These are phyloP conservation scores for Climacium dendroides DNA, from an alignment of 225 moss, liverwort and hornwort species.

Conservation along the genomic window DNA sequence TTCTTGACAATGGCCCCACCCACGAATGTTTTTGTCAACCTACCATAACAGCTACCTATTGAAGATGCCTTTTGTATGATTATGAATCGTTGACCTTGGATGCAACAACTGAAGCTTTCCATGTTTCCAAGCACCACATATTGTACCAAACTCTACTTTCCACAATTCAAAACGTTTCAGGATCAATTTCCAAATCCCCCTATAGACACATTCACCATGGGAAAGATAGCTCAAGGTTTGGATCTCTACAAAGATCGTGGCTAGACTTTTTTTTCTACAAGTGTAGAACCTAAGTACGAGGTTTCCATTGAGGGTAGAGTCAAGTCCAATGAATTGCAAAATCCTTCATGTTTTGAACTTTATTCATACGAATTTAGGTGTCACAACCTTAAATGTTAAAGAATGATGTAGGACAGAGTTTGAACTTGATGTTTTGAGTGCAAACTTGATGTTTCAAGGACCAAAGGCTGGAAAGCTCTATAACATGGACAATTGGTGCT, in stretches of 20 bases:
- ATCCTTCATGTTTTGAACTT: background rate
- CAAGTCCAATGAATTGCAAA: accelerated
- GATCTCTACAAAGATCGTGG: accelerated
- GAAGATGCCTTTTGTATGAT: accelerated
- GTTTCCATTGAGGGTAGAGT: background rate
- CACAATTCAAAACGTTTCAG: accelerated
- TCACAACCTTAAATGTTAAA: background rate
- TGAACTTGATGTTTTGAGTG: too few species aligned
- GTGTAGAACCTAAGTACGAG: accelerated
- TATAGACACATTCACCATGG: accelerated
- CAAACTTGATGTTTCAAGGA: too few species aligned
- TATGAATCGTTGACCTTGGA: background rate
- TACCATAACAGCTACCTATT: accelerated
- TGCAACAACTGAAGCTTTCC: accelerated
- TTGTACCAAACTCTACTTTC: background rate
- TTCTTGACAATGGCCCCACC: too few species aligned
- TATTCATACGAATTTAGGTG: background rate
- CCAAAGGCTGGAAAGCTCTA: too few species aligned
- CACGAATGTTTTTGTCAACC: accelerated
- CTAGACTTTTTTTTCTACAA: background rate
- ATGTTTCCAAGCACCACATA: background rate
- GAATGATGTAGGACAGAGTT: background rate
- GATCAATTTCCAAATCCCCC: too few species aligned
- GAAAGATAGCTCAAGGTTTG: background rate
- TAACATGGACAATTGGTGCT: too few species aligned